phyloP scores from a whole-genome alignment of 768 basidiomycete species.

The Suillus clintonianus region DNA sequence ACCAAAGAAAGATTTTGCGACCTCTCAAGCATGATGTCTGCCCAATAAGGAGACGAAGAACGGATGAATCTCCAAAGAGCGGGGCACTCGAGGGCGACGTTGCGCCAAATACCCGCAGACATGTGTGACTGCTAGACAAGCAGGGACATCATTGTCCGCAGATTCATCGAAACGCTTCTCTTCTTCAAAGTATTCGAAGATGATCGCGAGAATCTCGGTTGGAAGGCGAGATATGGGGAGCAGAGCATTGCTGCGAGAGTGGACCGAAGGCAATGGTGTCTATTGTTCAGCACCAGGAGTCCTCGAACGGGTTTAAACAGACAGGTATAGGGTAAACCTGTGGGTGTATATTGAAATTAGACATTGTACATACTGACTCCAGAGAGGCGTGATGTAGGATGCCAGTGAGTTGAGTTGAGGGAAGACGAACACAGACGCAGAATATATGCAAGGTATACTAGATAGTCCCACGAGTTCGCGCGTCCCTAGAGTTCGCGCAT shows the following conservation, averaged over 20 bases:
- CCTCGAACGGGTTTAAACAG: no score
- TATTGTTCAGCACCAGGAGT: no score
- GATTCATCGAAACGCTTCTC: background rate
- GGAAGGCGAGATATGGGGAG: background rate
- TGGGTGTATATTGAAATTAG: no score
- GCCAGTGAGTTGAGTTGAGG: no score
- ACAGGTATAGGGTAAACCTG: no score
- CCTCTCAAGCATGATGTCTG: background rate
- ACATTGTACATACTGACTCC: no score
- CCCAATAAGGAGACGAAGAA: background rate
- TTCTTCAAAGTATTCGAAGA: background rate
- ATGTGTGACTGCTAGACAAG: background rate
- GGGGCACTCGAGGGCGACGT: background rate
- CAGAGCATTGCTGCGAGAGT: background rate
- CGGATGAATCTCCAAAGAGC: background rate
- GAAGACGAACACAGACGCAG: no score
- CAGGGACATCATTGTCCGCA: background rate
- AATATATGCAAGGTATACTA: no score
- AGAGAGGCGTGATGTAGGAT: no score
- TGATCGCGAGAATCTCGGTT: background rate
- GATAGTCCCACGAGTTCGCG: no score
- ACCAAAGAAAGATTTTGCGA: background rate
- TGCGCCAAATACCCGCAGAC: background rate
- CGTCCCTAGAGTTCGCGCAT: no score
- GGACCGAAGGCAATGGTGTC: no score